Conservation (phyloP, 768 basidiomycete genomes). For the Podaxis sp. region DNA sequence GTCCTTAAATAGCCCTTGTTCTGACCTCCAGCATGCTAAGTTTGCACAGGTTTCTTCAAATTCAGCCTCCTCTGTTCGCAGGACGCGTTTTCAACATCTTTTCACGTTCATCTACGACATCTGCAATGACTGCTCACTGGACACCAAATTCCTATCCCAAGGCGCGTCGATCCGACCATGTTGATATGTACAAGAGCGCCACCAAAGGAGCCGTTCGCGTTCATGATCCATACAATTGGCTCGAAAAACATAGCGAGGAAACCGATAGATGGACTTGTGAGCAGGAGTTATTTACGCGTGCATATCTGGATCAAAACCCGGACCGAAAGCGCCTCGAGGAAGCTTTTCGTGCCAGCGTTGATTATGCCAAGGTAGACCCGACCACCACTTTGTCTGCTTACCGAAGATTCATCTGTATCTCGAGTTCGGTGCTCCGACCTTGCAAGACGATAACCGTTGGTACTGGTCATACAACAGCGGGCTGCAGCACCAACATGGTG, state of each 20-base stretch:
- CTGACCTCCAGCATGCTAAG: slow-evolving; percentile 20
- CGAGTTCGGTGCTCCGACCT: slow-evolving; percentile 61
- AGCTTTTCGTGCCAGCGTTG: slow-evolving; percentile 45
- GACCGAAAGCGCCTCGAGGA: slow-evolving; percentile 57
- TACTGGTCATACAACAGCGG: slow-evolving; percentile 84
- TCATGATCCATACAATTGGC: slow-evolving; percentile 72
- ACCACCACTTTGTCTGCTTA: not conserved
- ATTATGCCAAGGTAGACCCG: slow-evolving; percentile 40
- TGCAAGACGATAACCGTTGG: slow-evolving; percentile 69
- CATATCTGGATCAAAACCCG: slow-evolving; percentile 62
- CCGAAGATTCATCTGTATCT: not conserved
- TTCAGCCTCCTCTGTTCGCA: not conserved
- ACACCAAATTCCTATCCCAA: slow-evolving; percentile 57
- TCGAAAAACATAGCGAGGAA: slow-evolving; percentile 63
- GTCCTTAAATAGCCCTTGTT: slow-evolving; percentile 10
- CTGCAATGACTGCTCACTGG: slow-evolving; percentile 47
- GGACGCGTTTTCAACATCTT: slow-evolving; percentile 24
- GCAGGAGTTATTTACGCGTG: slow-evolving; percentile 57
- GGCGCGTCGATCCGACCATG: slow-evolving; percentile 62
- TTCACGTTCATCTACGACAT: slow-evolving; percentile 24
- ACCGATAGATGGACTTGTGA: slow-evolving; percentile 62
- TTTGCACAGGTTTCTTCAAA: slow-evolving; percentile 17
- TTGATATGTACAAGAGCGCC: slow-evolving; percentile 69
- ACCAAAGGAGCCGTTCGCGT: slow-evolving; percentile 60
- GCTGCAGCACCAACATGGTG: slow-evolving; percentile 63